These are phyloP conservation scores for Annulohypoxylon truncatum DNA, from an alignment of 2,329 filamentous ascomycete species.

Conservation along the genomic window DNA sequence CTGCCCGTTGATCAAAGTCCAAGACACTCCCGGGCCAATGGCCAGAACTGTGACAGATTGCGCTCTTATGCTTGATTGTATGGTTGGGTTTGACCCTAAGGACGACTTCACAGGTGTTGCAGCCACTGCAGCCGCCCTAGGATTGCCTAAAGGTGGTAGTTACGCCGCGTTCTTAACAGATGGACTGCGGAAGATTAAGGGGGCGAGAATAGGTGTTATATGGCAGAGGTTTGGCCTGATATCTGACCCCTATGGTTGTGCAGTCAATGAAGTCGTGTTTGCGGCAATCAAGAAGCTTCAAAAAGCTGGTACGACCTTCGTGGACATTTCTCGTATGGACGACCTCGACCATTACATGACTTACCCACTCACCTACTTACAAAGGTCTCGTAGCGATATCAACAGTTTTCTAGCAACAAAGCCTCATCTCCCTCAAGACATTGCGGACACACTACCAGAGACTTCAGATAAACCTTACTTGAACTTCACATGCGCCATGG, in stretches of 20 bases:
- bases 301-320: conserved; percentile 39
- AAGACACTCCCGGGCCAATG: conserved; percentile 50
- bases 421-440: conserved; percentile 47
- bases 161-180: conserved; percentile 41
- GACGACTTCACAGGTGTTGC: conserved; percentile 46
- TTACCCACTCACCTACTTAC: conserved; percentile 44
- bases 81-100: conserved; percentile 46
- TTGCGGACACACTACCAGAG: conserved; percentile 37
- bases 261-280: conserved; percentile 44
- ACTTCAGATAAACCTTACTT: conserved; percentile 35
- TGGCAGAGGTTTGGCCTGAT: conserved; percentile 44
- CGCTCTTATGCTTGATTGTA: conserved; percentile 47
- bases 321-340: conserved; percentile 44
- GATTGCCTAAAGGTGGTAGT: conserved; percentile 45
- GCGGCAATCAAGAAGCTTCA: conserved; percentile 37
- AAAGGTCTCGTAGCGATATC: conserved; percentile 47
- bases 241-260: conserved; percentile 36
- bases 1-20: conserved; percentile 44
- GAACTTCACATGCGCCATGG: conserved; percentile 42
- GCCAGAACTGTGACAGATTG: conserved; percentile 48
- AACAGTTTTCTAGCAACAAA: conserved; percentile 53
- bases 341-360: conserved; percentile 43
- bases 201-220: conserved; percentile 46
- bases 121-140: conserved; percentile 36
- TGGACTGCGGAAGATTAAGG: conserved; percentile 27